Evolutionary conservation across 768 basidiomycete species (phyloP).

Genomic region (Hygrocybe coccinea): DNA sequence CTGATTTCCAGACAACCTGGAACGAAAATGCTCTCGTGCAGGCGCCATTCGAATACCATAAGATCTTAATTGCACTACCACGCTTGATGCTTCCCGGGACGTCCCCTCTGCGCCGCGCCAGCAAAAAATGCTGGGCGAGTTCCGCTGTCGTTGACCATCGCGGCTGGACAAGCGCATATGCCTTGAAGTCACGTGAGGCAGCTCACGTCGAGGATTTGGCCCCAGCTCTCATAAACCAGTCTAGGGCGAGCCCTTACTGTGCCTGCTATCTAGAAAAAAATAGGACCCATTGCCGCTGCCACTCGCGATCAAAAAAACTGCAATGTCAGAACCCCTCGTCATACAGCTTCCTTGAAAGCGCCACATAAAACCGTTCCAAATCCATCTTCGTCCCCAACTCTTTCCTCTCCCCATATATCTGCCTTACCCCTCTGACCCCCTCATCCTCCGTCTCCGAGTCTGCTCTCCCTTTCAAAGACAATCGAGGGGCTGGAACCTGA

Average conservation of each 20-base stretch:
- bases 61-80: slow-evolving; percentile 17
- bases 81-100: neutral
- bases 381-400: slow-evolving; percentile 67
- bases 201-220: too few relatives aligned
- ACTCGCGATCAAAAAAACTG: too few relatives aligned
- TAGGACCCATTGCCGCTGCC: too few relatives aligned
- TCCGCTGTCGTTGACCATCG: slow-evolving; percentile 18
- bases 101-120: slow-evolving; percentile 16
- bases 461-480: slow-evolving; percentile 9
- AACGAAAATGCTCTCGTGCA: too few relatives aligned
- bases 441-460: slow-evolving; percentile 10
- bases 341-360: slow-evolving; percentile 82
- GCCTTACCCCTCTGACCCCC: slow-evolving; percentile 12
- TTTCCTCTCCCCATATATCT: slow-evolving; percentile 22
- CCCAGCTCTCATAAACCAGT: too few relatives aligned
- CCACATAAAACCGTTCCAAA: slow-evolving; percentile 85
- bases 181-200: too few relatives aligned
- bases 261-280: too few relatives aligned
- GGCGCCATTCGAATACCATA: slow-evolving; percentile 21
- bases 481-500: slow-evolving; percentile 46
- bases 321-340: slow-evolving; percentile 79
- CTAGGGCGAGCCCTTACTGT: too few relatives aligned
- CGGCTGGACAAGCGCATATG: too few relatives aligned
- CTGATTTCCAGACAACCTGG: slow-evolving; percentile 24
- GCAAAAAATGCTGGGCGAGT: slow-evolving; percentile 27